phyloP scores from a whole-genome alignment of 176 grass and related monocot species.

The Poa pratensis region DNA sequence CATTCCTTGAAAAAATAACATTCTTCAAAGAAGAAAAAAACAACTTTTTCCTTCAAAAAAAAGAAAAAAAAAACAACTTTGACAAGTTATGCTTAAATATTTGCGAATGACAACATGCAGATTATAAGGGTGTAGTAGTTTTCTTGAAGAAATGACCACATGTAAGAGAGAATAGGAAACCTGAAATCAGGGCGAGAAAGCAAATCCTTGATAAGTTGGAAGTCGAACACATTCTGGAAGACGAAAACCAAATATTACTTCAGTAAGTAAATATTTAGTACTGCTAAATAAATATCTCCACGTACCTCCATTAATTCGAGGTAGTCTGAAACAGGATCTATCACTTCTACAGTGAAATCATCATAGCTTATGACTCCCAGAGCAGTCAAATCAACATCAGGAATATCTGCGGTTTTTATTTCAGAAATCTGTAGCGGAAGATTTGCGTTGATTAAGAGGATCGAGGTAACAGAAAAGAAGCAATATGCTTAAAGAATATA shows the following conservation, averaged over 20 bases:
- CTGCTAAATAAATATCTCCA: not conserved
- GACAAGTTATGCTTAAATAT: not conserved
- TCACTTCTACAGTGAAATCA: conserved; percentile 77
- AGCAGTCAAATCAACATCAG: conserved; percentile 75
- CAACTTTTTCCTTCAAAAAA: no score
- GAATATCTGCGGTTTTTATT: conserved; percentile 83
- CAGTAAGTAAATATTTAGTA: conserved; percentile 9
- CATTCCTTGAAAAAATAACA: not conserved
- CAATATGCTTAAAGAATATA: not conserved
- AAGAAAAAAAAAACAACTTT: not conserved
- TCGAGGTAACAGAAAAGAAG: conserved; percentile 2
- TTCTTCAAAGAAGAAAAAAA: not conserved
- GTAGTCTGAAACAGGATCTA: conserved; percentile 93
- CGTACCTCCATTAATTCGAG: conserved; percentile 88
- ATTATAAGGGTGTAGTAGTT: not conserved
- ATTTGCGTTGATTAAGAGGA: conserved; percentile 30
- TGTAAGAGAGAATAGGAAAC: conserved; percentile 40
- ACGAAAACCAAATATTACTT: conserved; percentile 30
- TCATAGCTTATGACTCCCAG: conserved; percentile 64
- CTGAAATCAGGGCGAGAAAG: conserved; percentile 89
- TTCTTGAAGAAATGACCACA: conserved; percentile 12
- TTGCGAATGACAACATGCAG: not conserved
- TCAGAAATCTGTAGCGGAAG: conserved; percentile 76
- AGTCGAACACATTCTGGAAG: conserved; percentile 85
- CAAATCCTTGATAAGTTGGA: conserved; percentile 84